Base-by-base conservation (phyloP, 2,329 filamentous ascomycete genomes). In the Claviceps spartinae region DNA sequence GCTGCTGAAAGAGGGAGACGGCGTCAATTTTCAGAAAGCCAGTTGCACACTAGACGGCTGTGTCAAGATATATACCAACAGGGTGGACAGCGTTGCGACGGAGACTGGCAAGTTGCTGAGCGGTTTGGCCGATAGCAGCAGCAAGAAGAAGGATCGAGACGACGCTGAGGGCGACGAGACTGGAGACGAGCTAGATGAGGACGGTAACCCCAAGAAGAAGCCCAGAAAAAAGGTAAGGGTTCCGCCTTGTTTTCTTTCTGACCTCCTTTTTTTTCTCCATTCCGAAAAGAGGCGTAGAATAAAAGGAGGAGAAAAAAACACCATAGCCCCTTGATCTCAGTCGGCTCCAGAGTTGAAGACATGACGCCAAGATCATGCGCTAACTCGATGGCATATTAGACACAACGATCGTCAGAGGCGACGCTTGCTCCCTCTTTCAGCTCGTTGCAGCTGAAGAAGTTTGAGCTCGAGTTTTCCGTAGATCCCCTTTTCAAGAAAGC, bases 401-500 rank as follows among this genome's bases (percentile, higher is more conserved):
- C 79, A 54, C 81, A 86, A 66, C 78, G 88, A 54, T 90, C 87
- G 24, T 90, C 93, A 8, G 93, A 98, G 69, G 85, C 88, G n/a
- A 98, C 93, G 0, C 74, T 98, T 5, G 93, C 87, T 3, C 83
- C 87, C 0, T 93, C 88, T 0, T 97, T 97, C 66, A 81, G 85
- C 43, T 83, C 90, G 18, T 66, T 98, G 51, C 88, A 95, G 65
- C 75, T 97, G 60, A 98, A 98, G 70, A 98, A 97, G 68, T 90
- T 98, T 62, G 93, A 98, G 61, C 77, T 97, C 45, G 93, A 98
- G 63, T 96, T 98, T 58, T 83, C 90, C 0, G 91, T 98, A 5
- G 93, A 98, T 63, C 93, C 93, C 2, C 71, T 98, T n/a, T 98
- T 98, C 78, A 98, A 98, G 65, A 98, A 98, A 64, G 91, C 91